Evolutionary conservation across 768 basidiomycete genomes (phyloP), one percentile per base, ranked within the genome.

Genomic region (Clitopilus hobsonii): DNA sequence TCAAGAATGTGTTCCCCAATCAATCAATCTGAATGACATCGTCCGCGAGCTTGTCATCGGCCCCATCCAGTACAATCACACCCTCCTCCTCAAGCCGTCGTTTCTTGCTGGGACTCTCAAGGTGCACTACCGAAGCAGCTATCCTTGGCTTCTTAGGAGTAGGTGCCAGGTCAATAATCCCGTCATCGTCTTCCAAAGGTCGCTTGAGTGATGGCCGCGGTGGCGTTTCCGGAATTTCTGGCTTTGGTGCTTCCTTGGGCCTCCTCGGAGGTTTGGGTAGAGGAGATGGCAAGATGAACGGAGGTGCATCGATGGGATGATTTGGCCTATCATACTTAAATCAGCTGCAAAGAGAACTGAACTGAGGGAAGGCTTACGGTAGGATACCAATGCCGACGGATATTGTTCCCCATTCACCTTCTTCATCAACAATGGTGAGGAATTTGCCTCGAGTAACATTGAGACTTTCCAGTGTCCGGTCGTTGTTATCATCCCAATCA

Each of bases 401-500:
- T 25, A 96, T 80, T 1, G 88, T 91, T 8, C 77, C 83, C 69
- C 75, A 79, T 55, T 84, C 85, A 5, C 82, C 89, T 26, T 95
- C 91, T 62, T 97, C 94, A 67, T 98, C 94, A 3, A 86, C 86
- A 28, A 98, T 88, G 4, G 85, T 84, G 64, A 98, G 64, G 72
- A 97, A 96, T 71, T 87, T 94, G 38, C 95, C 94, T 53, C 86
- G 72, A 0, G 80, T 83, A 27, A 96, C 84, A 48, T 82, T 88
- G 53, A 98, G 64, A 60, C 91, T 90, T 59, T 84, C 89, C 60
- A 99, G 67, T 48, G 91, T 93, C 57, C 88, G 79, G 2, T 81
- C 86, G 57, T 82, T 66, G 62, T 98, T 98, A 62, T 98, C 95
- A 47, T 92, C 88, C 79, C 89, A 96, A 65, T 98, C 96, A 6